Conservation (phyloP, 2,329 filamentous ascomycete species). For the Rugonectria rugulosa region DNA sequence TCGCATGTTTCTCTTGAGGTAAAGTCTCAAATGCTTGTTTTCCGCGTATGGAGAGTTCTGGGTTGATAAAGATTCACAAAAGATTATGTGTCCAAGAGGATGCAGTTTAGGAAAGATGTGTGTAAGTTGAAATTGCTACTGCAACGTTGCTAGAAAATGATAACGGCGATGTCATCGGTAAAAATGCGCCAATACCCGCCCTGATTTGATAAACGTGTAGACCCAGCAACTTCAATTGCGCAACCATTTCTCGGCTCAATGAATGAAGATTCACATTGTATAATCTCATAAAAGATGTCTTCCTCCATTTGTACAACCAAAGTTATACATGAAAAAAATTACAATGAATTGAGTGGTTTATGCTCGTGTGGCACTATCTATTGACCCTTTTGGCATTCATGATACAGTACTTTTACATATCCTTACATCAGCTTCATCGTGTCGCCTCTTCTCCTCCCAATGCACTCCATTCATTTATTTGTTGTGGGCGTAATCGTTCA, state of each 20-base stretch:
- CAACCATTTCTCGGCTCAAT: not conserved
- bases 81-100: constrained; percentile 1
- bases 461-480: constrained; percentile 13
- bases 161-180: constrained; percentile 29
- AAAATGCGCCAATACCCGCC: constrained; percentile 35
- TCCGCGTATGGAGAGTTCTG: too few relatives aligned
- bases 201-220: constrained; percentile 27
- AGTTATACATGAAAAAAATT: constrained; percentile 8
- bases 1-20: constrained; percentile 27
- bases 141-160: constrained; percentile 16
- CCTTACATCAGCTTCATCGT: constrained; percentile 29
- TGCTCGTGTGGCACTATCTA: constrained; percentile 33
- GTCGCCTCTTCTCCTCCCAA: constrained; percentile 14
- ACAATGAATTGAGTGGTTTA: constrained; percentile 42
- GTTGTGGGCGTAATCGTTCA: constrained; percentile 65
- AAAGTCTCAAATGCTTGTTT: not conserved
- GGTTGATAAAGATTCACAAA: not conserved
- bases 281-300: not conserved
- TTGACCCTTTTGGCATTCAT: constrained; percentile 36
- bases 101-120: constrained; percentile 1
- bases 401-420: constrained; percentile 37
- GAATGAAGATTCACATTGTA: too few relatives aligned
- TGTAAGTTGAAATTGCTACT: not conserved
- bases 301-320: not conserved
- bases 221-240: constrained; percentile 9